Conservation (phyloP, 345 rosid genomes). For the Aethionema arabicum region DNA sequence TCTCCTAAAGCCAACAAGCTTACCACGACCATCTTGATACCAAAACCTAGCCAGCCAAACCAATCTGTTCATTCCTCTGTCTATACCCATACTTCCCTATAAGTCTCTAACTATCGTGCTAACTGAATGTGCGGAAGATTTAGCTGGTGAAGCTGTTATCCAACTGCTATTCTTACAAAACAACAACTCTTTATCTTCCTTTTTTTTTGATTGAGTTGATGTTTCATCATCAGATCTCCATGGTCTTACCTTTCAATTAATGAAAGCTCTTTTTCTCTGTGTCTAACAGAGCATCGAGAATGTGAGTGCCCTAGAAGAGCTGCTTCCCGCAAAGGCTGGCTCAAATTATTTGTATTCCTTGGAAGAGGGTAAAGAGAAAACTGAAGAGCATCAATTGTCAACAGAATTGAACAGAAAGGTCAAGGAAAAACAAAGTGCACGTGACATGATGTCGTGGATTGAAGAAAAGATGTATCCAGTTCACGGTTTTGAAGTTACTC, state of each 20-base stretch:
- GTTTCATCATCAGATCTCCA: slow-evolving; percentile 17
- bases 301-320: slow-evolving; percentile 79
- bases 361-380: slow-evolving; percentile 68
- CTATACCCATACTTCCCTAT: too few species aligned
- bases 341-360: slow-evolving; percentile 64
- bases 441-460: slow-evolving; percentile 78
- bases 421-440: slow-evolving; percentile 77
- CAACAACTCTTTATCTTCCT: too few species aligned
- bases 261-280: slow-evolving; percentile 17
- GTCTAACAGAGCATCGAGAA: slow-evolving; percentile 75
- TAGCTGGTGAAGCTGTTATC: too few species aligned
- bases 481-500: slow-evolving; percentile 69
- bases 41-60: too few species aligned
- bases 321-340: slow-evolving; percentile 84
- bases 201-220: neutral
- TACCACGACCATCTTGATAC: too few species aligned
- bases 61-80: too few species aligned
- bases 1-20: too few species aligned
- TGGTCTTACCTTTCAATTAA: slow-evolving; percentile 22
- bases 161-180: too few species aligned
- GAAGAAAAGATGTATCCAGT: slow-evolving; percentile 69
- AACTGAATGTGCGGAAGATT: too few species aligned
- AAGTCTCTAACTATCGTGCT: too few species aligned
- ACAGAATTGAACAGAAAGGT: slow-evolving; percentile 77
- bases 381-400: slow-evolving; percentile 68